Conservation (phyloP, 345 rosid species). For the Acer campestre region DNA sequence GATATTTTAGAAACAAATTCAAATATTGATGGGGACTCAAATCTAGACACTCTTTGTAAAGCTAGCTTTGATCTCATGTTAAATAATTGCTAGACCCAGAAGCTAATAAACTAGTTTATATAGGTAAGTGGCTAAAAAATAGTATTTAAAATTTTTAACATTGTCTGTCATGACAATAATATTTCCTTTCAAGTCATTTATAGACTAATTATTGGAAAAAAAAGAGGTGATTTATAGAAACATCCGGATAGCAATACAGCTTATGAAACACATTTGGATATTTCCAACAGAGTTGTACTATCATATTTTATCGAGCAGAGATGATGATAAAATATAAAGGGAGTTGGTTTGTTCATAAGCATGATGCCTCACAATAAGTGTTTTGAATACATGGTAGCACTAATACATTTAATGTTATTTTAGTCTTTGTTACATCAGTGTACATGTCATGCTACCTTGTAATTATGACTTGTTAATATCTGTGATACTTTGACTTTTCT, state of each 20-base stretch:
- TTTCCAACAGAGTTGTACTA: background rate
- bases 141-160: background rate
- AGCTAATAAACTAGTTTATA: background rate
- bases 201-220: background rate
- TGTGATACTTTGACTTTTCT: background rate
- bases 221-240: background rate
- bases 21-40: background rate
- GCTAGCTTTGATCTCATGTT: background rate
- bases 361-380: background rate
- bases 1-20: background rate
- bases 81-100: background rate
- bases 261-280: background rate
- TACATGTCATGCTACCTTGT: background rate
- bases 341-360: background rate
- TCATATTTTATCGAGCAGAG: conserved; percentile 1
- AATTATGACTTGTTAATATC: background rate
- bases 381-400: background rate
- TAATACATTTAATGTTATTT: background rate
- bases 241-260: background rate
- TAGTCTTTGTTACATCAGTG: background rate
- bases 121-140: background rate
- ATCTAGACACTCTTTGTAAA: background rate
- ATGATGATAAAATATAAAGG: background rate
- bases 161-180: background rate
- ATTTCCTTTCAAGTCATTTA: background rate